These are phyloP conservation scores for Trypanosoma vivax DNA, from an alignment of 208 protist species.

Conservation along the genomic window DNA sequence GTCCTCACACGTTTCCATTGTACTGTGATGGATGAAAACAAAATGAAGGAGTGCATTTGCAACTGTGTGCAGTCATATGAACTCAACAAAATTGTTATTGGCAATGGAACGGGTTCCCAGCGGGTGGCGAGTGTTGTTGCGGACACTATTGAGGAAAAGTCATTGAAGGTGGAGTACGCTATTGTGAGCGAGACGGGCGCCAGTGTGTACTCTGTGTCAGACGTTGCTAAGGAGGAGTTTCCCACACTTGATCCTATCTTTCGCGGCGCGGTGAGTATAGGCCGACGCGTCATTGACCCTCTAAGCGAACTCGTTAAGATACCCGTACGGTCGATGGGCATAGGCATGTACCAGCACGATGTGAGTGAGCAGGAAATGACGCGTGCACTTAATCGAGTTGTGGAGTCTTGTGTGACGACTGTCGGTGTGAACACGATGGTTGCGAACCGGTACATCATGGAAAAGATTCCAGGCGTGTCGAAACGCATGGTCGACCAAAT, in stretches of 20 bases:
- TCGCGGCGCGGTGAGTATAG: constrained; percentile 83
- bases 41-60: constrained; percentile 56
- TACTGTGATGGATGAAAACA: constrained; percentile 44
- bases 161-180: constrained; percentile 62
- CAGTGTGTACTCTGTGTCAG: constrained; percentile 78
- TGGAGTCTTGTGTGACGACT: constrained; percentile 67
- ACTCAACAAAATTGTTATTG: constrained; percentile 81
- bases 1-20: constrained; percentile 70
- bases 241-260: constrained; percentile 65
- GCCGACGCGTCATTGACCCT: constrained; percentile 84
- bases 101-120: constrained; percentile 77
- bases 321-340: constrained; percentile 78
- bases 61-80: constrained; percentile 34
- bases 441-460: constrained; percentile 73
- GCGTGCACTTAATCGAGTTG: constrained; percentile 42
- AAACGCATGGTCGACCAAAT: constrained; percentile 72
- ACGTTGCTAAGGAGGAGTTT: constrained; percentile 70
- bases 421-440: constrained; percentile 78
- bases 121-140: constrained; percentile 48
- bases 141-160: constrained; percentile 33
- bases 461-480: constrained; percentile 69
- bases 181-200: constrained; percentile 81
- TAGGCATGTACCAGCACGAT: constrained; percentile 91
- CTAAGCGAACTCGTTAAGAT: constrained; percentile 89
- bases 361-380: constrained; percentile 59